Percentiles rank a stretch among this genome's conserved stretches.
Evolutionary conservation across 2,329 filamentous ascomycete genomes (phyloP).

Genomic region (Colletotrichum destructivum): DNA sequence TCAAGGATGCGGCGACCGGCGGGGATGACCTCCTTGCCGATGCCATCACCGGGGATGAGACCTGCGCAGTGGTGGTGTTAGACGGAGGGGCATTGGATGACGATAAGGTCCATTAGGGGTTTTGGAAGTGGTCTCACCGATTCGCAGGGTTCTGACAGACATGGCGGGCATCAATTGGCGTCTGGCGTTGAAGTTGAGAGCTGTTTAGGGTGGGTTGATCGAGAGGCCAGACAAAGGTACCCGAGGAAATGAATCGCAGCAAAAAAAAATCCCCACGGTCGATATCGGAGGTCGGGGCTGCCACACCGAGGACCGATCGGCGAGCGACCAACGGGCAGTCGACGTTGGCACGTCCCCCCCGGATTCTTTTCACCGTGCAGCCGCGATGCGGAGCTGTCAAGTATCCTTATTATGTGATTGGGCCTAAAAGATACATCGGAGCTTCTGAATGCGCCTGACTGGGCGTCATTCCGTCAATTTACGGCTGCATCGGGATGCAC

Average conservation of each 20-base stretch:
- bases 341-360: conserved; percentile 3
- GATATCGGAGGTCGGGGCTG: conserved; percentile 41
- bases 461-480: conserved; percentile 25
- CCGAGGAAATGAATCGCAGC: conserved; percentile 10
- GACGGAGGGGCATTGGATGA: neutral
- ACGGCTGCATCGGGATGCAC: neutral
- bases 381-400: neutral
- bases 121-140: conserved; percentile 50
- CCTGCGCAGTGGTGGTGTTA: conserved; percentile 59
- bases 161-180: conserved; percentile 49
- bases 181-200: conserved; percentile 9
- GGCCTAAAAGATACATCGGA: neutral
- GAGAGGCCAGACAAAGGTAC: neutral
- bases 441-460: conserved; percentile 16
- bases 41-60: conserved; percentile 97
- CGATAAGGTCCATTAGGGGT: conserved; percentile 7
- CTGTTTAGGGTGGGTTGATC: conserved; percentile 11
- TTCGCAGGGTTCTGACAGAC: conserved; percentile 60
- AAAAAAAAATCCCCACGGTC: conserved; percentile 22
- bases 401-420: neutral
- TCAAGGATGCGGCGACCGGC: conserved; percentile 93
- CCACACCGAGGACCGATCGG: conserved; percentile 40
- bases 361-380: neutral
- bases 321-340: conserved; percentile 35
- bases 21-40: conserved; percentile 98